Conservation (phyloP, 2,329 filamentous ascomycete species). For the Stylonectria norvegica region DNA sequence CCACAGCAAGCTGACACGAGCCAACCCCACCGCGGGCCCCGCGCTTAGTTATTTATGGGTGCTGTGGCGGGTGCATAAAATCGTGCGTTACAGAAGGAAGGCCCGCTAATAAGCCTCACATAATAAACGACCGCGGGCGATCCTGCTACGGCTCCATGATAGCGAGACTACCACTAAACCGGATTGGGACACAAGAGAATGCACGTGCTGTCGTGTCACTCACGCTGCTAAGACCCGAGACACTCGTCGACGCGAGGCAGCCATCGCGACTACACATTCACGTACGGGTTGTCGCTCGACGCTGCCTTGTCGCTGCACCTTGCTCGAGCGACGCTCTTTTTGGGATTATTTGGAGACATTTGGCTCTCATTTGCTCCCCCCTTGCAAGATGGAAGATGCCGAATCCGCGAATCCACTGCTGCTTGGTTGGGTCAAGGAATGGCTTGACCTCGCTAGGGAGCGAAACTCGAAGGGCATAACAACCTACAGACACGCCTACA, state of each 20-base stretch:
- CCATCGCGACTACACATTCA: not conserved
- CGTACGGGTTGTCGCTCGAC: not conserved
- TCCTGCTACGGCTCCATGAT: too few relatives aligned
- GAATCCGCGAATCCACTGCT: slow-evolving; percentile 67
- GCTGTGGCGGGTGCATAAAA: too few relatives aligned
- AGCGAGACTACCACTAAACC: not conserved
- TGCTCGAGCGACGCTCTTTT: not conserved
- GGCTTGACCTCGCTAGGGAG: slow-evolving; percentile 66
- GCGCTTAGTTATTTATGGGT: too few relatives aligned
- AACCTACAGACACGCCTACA: slow-evolving; percentile 73
- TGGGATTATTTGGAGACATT: not conserved
- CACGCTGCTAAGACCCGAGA: too few relatives aligned
- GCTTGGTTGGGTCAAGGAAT: slow-evolving; percentile 72
- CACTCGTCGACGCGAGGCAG: not conserved
- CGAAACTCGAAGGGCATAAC: slow-evolving; percentile 66
- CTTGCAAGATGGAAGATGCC: slow-evolving; percentile 31
- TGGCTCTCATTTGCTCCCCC: not conserved
- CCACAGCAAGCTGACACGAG: too few relatives aligned
- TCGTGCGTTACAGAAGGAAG: too few relatives aligned
- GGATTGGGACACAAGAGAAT: too few relatives aligned
- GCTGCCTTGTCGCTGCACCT: slow-evolving; percentile 1
- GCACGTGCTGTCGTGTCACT: slow-evolving; percentile 26
- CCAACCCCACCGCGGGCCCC: too few relatives aligned
- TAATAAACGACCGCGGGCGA: too few relatives aligned
- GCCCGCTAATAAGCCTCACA: too few relatives aligned